Conservation (phyloP, 306 rosid genomes). For the Vachellia pachyceras region DNA sequence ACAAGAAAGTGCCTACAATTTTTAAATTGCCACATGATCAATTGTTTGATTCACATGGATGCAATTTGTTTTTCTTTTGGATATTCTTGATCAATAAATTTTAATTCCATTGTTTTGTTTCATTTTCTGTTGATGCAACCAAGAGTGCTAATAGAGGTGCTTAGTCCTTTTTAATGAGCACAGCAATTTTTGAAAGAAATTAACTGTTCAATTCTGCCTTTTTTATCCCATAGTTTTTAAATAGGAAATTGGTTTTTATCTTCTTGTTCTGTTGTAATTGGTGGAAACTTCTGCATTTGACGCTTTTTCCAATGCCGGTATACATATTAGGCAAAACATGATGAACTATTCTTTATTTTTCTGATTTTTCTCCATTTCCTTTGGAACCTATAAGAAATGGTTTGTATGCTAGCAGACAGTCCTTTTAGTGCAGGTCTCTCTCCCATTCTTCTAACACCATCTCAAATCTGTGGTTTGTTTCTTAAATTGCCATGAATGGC, state of each 20-base stretch:
- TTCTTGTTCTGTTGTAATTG: neutral
- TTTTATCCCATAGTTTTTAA: neutral
- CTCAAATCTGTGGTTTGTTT: too few species aligned
- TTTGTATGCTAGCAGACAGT: neutral
- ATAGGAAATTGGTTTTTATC: constrained; percentile 26
- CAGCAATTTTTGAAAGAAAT: constrained; percentile 7
- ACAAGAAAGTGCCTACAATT: neutral
- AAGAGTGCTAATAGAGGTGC: neutral
- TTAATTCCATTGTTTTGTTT: too few species aligned
- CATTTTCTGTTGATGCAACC: too few species aligned
- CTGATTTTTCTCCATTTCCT: too few species aligned
- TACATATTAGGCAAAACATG: too few species aligned
- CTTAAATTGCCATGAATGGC: too few species aligned
- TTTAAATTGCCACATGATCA: too few species aligned
- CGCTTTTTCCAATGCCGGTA: neutral
- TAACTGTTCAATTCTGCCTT: neutral
- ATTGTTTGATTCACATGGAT: too few species aligned
- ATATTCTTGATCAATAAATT: too few species aligned
- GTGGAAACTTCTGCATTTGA: neutral
- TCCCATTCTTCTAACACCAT: neutral
- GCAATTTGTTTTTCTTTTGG: too few species aligned
- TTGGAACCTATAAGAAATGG: neutral
- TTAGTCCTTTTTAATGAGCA: neutral
- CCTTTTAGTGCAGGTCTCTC: neutral
- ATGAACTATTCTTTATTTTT: too few species aligned